A percentile compares a stretch with the other conserved stretches of the same genome.
These are phyloP conservation scores for Botrytis galanthina DNA, from an alignment of 2,329 filamentous ascomycete genomes.

Conservation along the genomic window DNA sequence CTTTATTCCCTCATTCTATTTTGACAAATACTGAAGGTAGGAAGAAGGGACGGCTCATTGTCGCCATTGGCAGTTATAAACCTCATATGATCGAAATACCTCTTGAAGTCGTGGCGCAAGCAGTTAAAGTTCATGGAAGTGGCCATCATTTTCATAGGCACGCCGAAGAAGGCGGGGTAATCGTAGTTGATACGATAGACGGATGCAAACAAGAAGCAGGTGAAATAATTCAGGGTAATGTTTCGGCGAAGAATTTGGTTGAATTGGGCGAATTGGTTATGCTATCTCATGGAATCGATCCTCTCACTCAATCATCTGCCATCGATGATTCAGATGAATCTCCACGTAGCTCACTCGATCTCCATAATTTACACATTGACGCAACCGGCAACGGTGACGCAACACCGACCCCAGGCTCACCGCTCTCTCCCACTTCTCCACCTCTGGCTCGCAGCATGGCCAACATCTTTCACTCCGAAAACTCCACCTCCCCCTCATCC, in stretches of 20 bases:
- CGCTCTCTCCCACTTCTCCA: not conserved
- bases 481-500: not conserved
- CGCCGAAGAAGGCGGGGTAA: constrained; percentile 60
- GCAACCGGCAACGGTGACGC: not conserved
- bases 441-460: constrained; percentile 10
- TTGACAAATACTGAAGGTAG: constrained; percentile 70
- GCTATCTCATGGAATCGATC: constrained; percentile 44
- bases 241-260: constrained; percentile 73
- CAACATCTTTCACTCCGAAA: not conserved
- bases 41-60: constrained; percentile 68
- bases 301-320: constrained; percentile 14
- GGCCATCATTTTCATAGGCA: constrained; percentile 65
- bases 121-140: constrained; percentile 52
- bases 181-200: constrained; percentile 74
- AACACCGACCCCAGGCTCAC: constrained; percentile 3
- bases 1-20: constrained; percentile 71
- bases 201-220: constrained; percentile 75
- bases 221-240: constrained; percentile 76
- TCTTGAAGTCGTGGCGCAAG: constrained; percentile 68
- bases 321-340: constrained; percentile 26
- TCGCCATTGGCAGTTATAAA: constrained; percentile 68
- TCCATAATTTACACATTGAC: not conserved
- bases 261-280: constrained; percentile 81
- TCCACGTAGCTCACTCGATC: constrained; percentile 2
- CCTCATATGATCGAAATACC: constrained; percentile 81